Evolutionary conservation across 306 rosid species (phyloP).

Genomic region (Cucumis cinereus): DNA sequence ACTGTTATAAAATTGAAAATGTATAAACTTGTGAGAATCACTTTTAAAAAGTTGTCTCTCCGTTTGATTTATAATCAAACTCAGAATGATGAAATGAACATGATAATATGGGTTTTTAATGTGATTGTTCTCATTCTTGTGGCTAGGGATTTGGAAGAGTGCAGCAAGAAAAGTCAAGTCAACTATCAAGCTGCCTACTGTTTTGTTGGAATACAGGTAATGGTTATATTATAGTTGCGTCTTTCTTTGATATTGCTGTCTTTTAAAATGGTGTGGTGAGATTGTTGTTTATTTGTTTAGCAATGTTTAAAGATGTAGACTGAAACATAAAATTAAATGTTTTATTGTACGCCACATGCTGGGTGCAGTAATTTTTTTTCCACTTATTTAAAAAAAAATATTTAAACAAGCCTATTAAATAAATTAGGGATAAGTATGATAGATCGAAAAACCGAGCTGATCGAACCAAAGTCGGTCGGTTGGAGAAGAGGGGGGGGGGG

Average conservation of each 20-base stretch:
- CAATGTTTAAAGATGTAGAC: neutral
- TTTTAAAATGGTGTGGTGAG: neutral
- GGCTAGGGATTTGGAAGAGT: neutral
- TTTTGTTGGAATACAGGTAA: neutral
- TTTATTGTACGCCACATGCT: neutral
- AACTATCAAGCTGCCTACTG: neutral
- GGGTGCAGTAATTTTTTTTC: neutral
- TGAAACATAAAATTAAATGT: neutral
- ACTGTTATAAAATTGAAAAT: neutral
- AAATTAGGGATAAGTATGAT: no score
- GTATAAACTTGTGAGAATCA: neutral
- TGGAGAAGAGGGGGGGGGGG: no score
- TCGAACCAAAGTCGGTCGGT: no score
- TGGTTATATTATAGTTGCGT: neutral
- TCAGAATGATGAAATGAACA: neutral
- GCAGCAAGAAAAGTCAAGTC: neutral
- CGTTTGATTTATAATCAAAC: neutral
- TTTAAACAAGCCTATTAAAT: no score
- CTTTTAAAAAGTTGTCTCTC: neutral
- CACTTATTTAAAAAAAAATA: no score
- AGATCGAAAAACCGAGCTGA: no score
- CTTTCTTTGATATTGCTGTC: neutral
- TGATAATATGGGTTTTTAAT: neutral
- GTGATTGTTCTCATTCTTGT: neutral
- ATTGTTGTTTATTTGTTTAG: neutral